These are phyloP conservation scores for Aspergillus ochraceus DNA, from an alignment of 2,329 filamentous ascomycete genomes.

Conservation along the genomic window DNA sequence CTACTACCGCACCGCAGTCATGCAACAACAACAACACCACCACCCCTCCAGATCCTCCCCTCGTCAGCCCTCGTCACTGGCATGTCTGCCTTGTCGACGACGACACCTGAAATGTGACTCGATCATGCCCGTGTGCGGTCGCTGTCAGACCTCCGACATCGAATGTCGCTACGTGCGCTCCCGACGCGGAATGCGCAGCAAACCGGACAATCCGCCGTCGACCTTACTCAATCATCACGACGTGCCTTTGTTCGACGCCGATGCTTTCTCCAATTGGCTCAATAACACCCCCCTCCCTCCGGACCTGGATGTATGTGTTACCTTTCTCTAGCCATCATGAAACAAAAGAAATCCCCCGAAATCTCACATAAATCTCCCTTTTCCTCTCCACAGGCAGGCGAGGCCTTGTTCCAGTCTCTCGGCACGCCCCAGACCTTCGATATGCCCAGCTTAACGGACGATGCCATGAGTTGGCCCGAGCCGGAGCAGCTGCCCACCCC, in stretches of 20 bases:
- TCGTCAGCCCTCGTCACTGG: slow-evolving; percentile 19
- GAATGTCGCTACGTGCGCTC: slow-evolving; percentile 51
- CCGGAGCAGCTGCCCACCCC: background rate
- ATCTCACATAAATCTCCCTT: background rate
- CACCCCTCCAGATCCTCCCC: slow-evolving; percentile 2
- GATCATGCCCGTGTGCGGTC: slow-evolving; percentile 42
- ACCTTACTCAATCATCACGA: slow-evolving; percentile 13
- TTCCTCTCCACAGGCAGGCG: background rate
- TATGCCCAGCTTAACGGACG: slow-evolving; percentile 8
- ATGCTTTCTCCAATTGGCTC: slow-evolving; percentile 17
- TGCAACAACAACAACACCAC: background rate
- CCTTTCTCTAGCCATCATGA: background rate
- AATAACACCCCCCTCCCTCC: slow-evolving; percentile 10
- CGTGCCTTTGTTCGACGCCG: slow-evolving; percentile 6
- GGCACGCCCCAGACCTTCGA: slow-evolving; percentile 7
- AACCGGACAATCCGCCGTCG: background rate
- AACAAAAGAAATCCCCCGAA: background rate
- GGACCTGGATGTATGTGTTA: slow-evolving; percentile 12
- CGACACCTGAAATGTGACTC: slow-evolving; percentile 49
- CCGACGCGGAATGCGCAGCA: slow-evolving; percentile 36
- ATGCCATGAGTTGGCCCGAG: slow-evolving; percentile 5
- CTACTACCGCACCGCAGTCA: background rate
- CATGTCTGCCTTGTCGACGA: slow-evolving; percentile 29
- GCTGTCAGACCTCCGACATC: slow-evolving; percentile 42
- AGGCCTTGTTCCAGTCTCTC: slow-evolving; percentile 12